phyloP scores from a whole-genome alignment of 345 rosid species.

The Orychophragmus violaceus region DNA sequence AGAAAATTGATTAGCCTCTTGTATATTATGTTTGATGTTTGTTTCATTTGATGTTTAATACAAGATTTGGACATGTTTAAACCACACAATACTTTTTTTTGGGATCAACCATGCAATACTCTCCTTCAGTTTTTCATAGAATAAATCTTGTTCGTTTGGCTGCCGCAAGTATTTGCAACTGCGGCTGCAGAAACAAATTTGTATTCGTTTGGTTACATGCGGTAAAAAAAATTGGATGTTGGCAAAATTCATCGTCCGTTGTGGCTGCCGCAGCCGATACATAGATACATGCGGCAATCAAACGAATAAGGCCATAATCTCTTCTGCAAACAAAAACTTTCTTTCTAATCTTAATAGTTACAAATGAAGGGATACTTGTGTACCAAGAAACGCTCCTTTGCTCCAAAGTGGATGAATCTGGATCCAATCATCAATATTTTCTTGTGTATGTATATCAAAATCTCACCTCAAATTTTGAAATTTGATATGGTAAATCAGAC shows the following conservation, averaged over 20 bases:
- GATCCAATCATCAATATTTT: background rate
- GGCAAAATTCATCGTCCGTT: too few relatives aligned
- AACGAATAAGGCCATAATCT: too few relatives aligned
- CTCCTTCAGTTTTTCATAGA: too few relatives aligned
- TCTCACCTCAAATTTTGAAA: background rate
- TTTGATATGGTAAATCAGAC: conserved; percentile 18
- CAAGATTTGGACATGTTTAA: conserved; percentile 1
- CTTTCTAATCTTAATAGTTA: background rate
- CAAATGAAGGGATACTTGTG: background rate
- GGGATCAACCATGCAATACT: too few relatives aligned
- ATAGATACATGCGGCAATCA: too few relatives aligned
- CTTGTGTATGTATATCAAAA: background rate
- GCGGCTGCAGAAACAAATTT: too few relatives aligned
- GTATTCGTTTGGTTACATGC: too few relatives aligned
- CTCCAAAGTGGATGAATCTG: background rate
- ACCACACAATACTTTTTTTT: too few relatives aligned
- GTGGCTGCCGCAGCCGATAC: too few relatives aligned
- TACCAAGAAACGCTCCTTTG: background rate
- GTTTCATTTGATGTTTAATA: conserved; percentile 7
- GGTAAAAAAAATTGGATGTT: too few relatives aligned
- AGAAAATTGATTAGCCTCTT: conserved; percentile 2
- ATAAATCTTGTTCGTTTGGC: too few relatives aligned
- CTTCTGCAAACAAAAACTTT: background rate
- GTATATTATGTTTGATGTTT: conserved; percentile 2
- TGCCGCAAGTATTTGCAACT: too few relatives aligned